phyloP scores from a whole-genome alignment of 2,329 filamentous ascomycete species.

The Teratosphaeria gauchensis region DNA sequence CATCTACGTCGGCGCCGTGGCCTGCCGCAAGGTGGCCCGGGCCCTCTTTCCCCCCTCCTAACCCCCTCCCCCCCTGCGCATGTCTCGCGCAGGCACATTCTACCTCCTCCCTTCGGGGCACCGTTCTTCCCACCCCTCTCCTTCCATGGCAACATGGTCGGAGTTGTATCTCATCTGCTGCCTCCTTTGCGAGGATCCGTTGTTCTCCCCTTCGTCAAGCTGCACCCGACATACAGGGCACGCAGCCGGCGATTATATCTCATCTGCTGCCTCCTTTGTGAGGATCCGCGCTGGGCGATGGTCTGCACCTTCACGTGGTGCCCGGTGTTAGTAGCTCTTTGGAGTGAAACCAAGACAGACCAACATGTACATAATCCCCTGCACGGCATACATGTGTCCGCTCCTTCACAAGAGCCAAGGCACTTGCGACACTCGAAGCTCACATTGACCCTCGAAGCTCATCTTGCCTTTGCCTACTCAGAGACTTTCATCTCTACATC shows the following conservation, averaged over 20 bases:
- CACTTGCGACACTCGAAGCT: background rate
- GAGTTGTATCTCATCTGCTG: background rate
- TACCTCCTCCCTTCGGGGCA: background rate
- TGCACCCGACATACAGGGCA: background rate
- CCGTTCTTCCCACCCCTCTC: background rate
- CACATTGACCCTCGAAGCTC: no score
- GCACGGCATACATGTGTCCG: background rate
- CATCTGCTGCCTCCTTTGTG: background rate
- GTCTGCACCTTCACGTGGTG: background rate
- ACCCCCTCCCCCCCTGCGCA: background rate
- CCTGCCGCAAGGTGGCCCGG: background rate
- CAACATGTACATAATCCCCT: background rate
- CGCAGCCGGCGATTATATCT: background rate
- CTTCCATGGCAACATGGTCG: background rate
- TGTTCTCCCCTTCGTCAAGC: background rate
- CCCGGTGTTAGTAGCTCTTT: background rate
- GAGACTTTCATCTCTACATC: no score
- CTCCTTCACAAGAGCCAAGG: background rate
- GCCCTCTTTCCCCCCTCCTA: background rate
- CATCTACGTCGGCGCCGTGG: background rate
- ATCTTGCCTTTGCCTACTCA: no score
- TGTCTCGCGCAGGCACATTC: background rate
- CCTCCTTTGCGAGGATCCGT: background rate
- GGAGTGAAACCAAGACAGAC: background rate
- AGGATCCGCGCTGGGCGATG: background rate